Evolutionary conservation across 1,284 basidiomycete species (phyloP), one percentile per base, ranked within the genome.

Genomic region (Malassezia vespertilionis): DNA sequence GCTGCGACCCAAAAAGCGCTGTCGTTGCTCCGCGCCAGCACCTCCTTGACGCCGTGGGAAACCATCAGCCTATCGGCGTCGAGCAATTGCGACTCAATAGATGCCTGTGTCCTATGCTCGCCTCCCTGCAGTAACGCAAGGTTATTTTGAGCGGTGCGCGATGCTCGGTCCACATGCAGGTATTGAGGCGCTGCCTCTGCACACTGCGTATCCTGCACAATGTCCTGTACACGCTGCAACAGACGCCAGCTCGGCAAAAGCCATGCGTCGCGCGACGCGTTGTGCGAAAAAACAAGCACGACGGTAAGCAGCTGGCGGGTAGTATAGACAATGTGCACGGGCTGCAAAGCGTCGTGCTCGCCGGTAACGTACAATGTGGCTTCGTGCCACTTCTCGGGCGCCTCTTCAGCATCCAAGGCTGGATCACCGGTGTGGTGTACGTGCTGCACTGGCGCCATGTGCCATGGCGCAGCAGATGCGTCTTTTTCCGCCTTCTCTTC

Each of bases 281-380:
- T n/a, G 21, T 28, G 5, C 15, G 12, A 12, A 42, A 42, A 45
- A 4, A 51, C 32, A 6, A 45, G 32, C n/a, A 51, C 37, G 17
- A 32, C 33, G 11, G 48, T 51, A 5, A 51, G 42, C 17, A 51
- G 38, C 17, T 43, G 32, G 9, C 48, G 42, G 5, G 39, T 40
- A 3, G 39, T 40, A 21, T 40, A 40, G 8, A 22, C 17, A 31
- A 40, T 17, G 22, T 40, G 10, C 6, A 31, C 30, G 9, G 38
- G 24, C 5, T 32, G 18, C n/a, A 40, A 20, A 18, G n/a, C 10
- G 4, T 27, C 10, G 4, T 26, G 14, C n/a, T n/a, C n/a, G n/a
- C n/a, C 44, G 7, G 18, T 15, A 4, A 39, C 44, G n/a, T 46
- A 28, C 22, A 39, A 20, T 18, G 5, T 17, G 18, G 34, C 43